Base-by-base conservation (phyloP, 129 eudicot species). In the Arctium lappa region DNA sequence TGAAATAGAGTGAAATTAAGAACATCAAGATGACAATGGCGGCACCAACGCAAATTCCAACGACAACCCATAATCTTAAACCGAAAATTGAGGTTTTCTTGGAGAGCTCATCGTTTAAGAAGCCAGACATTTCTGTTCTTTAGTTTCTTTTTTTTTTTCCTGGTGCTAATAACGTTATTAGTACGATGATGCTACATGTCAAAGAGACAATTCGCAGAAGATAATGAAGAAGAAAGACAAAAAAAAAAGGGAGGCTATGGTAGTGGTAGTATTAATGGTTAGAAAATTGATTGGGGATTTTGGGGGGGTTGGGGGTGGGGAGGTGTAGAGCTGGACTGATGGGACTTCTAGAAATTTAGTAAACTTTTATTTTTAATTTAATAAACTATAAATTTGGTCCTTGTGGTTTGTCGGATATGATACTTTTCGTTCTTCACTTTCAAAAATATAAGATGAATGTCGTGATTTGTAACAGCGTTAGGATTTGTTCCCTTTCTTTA, bases 31-130 rank as follows among this genome's bases (percentile, higher is more conserved):
- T 79, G 22, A 94, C 98, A 78, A 94, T 86, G 8, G 79, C 88
- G 36, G 94, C 97, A 16, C 98, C 97, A 37, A 92, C 92, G 36
- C 91, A 91, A 42, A 94, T 88, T 34, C 97, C 98, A 5, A 91
- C 82, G 2, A 94, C 93, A 6, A 89, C 97, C 97, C 96, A 92
- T 62, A 94, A 88, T 42, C 90, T 90, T 40, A 94, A 80, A 38
- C 95, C 95, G 80, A 92, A 92, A 36, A 94, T 89, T 44, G 97
- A 91, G 79, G 97, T 94, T 37, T 73, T 77, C 66, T 82, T 91
- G 0, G 97, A 92, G 46, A 94, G 94, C 79, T 89, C 85, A 80
- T 88, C 92, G 89, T 88, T 88, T 4, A 94, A 86, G 80, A 84
- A 88, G 40, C 89, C 90, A 39, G 85, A 83, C 85, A 82, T 87